A percentile compares a stretch with the other conserved stretches of the same genome.
Evolutionary conservation across 1,284 basidiomycete genomes (phyloP).

Genomic region (Fomes fomentarius): DNA sequence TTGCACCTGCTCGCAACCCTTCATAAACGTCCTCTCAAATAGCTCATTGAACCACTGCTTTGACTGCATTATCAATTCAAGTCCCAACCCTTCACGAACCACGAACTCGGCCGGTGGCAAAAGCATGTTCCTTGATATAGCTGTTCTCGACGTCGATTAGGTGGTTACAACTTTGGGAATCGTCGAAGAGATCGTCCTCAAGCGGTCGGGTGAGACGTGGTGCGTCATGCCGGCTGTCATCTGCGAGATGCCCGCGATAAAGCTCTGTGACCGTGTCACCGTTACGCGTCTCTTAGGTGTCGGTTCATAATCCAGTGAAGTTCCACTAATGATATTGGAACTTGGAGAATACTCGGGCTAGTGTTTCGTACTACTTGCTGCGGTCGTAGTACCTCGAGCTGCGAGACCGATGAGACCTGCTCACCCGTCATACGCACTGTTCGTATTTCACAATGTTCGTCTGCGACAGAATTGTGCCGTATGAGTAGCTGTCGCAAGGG

Average conservation of each 20-base stretch:
- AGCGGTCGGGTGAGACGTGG: constrained; percentile 56
- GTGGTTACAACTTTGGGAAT: constrained; percentile 63
- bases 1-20: constrained; percentile 45
- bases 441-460: too few species aligned
- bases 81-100: constrained; percentile 68
- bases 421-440: too few species aligned
- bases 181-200: constrained; percentile 55
- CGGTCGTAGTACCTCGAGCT: too few species aligned
- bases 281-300: constrained; percentile 54
- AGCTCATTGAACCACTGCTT: constrained; percentile 57
- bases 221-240: constrained; percentile 72
- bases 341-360: too few species aligned
- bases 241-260: constrained; percentile 82
- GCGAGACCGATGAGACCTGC: too few species aligned
- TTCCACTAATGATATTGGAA: too few species aligned
- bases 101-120: constrained; percentile 74
- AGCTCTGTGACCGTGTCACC: constrained; percentile 62
- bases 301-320: constrained; percentile 38
- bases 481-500: too few species aligned
- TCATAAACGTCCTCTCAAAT: constrained; percentile 57
- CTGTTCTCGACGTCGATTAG: constrained; percentile 67
- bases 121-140: constrained; percentile 48
- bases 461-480: too few species aligned
- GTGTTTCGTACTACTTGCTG: too few species aligned
- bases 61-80: constrained; percentile 65